These are phyloP conservation scores for Rhodotorula sp. DNA, from an alignment of 1,284 basidiomycete species.

Conservation along the genomic window DNA sequence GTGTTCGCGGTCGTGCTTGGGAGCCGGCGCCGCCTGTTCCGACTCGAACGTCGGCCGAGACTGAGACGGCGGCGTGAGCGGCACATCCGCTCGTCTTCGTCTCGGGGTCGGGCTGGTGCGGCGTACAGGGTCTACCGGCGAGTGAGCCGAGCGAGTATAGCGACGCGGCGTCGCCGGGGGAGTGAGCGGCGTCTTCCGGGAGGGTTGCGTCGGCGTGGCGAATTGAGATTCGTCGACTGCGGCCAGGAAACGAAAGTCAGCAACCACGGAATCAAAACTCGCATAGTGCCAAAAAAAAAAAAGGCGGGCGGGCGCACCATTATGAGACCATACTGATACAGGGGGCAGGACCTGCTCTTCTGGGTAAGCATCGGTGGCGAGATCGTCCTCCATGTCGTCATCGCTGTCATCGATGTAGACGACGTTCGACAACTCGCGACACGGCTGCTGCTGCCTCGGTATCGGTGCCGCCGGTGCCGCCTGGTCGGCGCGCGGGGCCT, in stretches of 20 bases:
- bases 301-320: conserved; percentile 5
- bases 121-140: conserved; percentile 9
- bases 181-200: conserved; percentile 28
- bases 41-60: conserved; percentile 23
- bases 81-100: conserved; percentile 6
- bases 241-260: not conserved
- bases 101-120: conserved; percentile 11
- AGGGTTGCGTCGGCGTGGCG: conserved; percentile 27
- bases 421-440: not conserved
- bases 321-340: conserved; percentile 4
- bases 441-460: not conserved
- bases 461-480: not conserved
- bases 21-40: not conserved
- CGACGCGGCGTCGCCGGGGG: conserved; percentile 36
- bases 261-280: no score
- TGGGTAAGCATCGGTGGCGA: conserved; percentile 16
- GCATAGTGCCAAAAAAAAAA: no score
- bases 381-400: conserved; percentile 15
- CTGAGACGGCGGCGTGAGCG: conserved; percentile 26
- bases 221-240: conserved; percentile 12
- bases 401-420: conserved; percentile 21
- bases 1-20: not conserved
- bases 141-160: conserved; percentile 8
- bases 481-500: not conserved
- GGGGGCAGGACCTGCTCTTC: conserved; percentile 18